Base-by-base conservation (phyloP, 106 monocot species). In the Platanthera zijinensis region DNA sequence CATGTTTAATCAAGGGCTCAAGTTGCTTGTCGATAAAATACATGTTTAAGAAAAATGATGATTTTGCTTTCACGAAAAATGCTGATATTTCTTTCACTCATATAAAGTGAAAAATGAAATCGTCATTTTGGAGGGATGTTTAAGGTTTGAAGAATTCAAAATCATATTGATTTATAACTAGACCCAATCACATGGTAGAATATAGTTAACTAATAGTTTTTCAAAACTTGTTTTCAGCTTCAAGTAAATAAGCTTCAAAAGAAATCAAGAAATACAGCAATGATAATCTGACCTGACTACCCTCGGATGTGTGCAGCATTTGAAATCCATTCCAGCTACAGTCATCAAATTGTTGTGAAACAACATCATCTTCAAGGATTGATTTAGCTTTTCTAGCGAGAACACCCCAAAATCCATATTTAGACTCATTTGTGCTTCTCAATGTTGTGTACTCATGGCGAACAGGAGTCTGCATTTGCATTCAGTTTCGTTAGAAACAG, bases 351-450 rank as follows among this genome's bases (percentile, higher is more conserved):
- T 68, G 52, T 22, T 70, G 70, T 15, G 70, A 48, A 46, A 17
- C 11, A 25, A 10, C 53, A 45, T 78, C 78, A 25, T 78, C 78
- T 52, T 78, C 78, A 18, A 78, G 51, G 32, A 78, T 51, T 32
- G 78, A 78, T 54, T 45, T 78, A 54, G 66, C 78, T 67, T 69
- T 78, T 70, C 70, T 78, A 39, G 78, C 68, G 8, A 78, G 30
- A 30, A 70, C 68, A 50, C 54, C 78, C 78, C 50, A 78, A 17
- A 78, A 78, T 78, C 78, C 78, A 69, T 78, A 15, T 4, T 48
- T 70, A 0, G 70, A 52, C 17, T 78, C 69, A 52, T 69, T 77
- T 10, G 50, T 52, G 32, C 19, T 68, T 54, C 69, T 68, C 70
- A 47, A 25, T 28, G 69, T 70, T 70, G 70, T 70, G 78, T 78